phyloP scores from a whole-genome alignment of 228 moss, liverwort and hornwort genomes.

The Sphagnum magellanicum region DNA sequence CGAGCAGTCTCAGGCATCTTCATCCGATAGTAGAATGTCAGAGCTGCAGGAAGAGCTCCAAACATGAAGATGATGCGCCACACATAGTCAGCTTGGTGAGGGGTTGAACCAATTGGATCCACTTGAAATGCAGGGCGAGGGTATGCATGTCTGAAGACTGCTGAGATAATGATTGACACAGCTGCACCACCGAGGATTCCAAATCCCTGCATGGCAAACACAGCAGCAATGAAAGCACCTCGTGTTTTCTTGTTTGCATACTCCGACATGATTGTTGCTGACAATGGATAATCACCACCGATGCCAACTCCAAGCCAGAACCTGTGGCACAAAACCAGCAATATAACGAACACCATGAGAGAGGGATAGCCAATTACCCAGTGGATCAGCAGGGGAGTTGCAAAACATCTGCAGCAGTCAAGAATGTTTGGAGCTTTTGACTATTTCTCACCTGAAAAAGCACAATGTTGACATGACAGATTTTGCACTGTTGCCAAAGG shows the following conservation, averaged over 20 bases:
- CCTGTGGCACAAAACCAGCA: neutral
- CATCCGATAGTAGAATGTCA: conserved; percentile 55
- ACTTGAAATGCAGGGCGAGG: conserved; percentile 12
- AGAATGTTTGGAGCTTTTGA: too few relatives aligned
- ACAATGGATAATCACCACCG: conserved; percentile 57
- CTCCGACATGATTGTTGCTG: conserved; percentile 58
- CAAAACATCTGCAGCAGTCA: too few relatives aligned
- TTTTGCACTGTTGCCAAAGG: conserved; percentile 44
- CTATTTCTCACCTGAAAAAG: conserved; percentile 34
- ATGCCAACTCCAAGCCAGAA: conserved; percentile 77
- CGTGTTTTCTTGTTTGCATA: conserved; percentile 58
- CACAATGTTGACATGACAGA: conserved; percentile 63
- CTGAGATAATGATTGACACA: conserved; percentile 23
- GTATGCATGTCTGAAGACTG: conserved; percentile 33
- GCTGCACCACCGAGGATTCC: conserved; percentile 43
- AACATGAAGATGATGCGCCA: conserved; percentile 61
- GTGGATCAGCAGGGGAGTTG: too few relatives aligned
- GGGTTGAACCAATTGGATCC: conserved; percentile 20
- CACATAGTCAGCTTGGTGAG: conserved; percentile 38
- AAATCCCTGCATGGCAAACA: conserved; percentile 74
- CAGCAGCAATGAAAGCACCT: conserved; percentile 65
- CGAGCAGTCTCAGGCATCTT: conserved; percentile 73
- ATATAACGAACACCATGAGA: too few relatives aligned
- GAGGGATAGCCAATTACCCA: too few relatives aligned
- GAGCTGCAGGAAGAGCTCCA: conserved; percentile 45